Percentiles rank a stretch among this genome's conserved stretches.
phyloP scores from a whole-genome alignment of 1,284 basidiomycete species.

The Ceratobasidium sp. region DNA sequence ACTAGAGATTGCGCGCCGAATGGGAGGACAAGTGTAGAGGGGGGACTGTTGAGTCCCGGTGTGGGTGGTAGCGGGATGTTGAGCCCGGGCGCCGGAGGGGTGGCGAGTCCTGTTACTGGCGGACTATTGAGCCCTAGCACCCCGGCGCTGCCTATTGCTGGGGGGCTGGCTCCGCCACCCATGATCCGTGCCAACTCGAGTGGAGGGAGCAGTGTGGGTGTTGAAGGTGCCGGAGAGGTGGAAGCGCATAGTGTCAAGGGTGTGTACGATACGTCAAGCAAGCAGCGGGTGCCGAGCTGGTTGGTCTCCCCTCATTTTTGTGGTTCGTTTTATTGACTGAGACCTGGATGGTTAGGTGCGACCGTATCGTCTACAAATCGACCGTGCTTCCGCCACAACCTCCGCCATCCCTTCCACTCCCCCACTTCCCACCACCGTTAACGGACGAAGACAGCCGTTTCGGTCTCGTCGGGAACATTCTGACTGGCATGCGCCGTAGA shows the following conservation, averaged over 20 bases:
- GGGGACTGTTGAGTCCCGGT: neutral
- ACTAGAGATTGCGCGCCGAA: neutral
- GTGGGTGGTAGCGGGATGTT: neutral
- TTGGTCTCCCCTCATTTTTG: slow-evolving; percentile 53
- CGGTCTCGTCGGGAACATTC: slow-evolving; percentile 21
- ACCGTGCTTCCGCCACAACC: slow-evolving; percentile 60
- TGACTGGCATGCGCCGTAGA: slow-evolving; percentile 16
- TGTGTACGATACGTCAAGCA: slow-evolving; percentile 80
- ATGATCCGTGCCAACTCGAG: slow-evolving; percentile 34
- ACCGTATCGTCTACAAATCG: slow-evolving; percentile 81
- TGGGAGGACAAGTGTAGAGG: slow-evolving; percentile 20
- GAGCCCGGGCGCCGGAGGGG: neutral
- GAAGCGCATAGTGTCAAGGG: slow-evolving; percentile 59
- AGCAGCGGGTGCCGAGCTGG: slow-evolving; percentile 85
- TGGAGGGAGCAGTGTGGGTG: slow-evolving; percentile 13
- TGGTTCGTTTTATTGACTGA: neutral
- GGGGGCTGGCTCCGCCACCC: slow-evolving; percentile 6
- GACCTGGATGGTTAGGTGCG: slow-evolving; percentile 65
- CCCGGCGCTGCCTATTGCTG: slow-evolving; percentile 1
- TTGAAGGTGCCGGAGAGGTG: slow-evolving; percentile 50
- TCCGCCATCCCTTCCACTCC: slow-evolving; percentile 27
- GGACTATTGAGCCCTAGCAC: neutral
- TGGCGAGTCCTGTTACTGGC: neutral
- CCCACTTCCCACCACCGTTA: slow-evolving; percentile 1
- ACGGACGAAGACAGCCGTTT: slow-evolving; percentile 37